Conservation (phyloP, 306 rosid genomes). For the Quercus robur region DNA sequence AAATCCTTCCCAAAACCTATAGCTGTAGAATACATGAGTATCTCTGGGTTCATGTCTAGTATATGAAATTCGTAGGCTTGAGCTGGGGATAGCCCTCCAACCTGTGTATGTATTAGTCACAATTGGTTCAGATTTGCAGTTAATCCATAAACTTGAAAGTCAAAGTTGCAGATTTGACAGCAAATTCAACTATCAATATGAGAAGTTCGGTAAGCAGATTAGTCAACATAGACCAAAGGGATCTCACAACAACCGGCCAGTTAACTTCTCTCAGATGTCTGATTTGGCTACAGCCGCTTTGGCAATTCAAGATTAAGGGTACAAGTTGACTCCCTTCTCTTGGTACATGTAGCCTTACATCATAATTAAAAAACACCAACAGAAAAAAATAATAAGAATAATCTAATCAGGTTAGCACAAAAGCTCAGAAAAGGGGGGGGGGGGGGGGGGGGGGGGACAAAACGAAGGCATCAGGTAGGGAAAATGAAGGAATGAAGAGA, state of each 20-base stretch:
- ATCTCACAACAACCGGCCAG: conserved; percentile 76
- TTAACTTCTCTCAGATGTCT: conserved; percentile 34
- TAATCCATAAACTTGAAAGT: neutral
- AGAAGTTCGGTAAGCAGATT: conserved; percentile 92
- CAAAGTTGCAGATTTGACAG: neutral
- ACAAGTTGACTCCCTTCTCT: conserved; percentile 52
- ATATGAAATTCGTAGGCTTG: neutral
- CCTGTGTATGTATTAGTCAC: neutral
- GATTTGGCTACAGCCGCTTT: conserved; percentile 71
- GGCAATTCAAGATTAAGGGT: conserved; percentile 78
- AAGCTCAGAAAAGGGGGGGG: neutral
- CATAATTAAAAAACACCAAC: neutral
- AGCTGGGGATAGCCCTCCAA: neutral
- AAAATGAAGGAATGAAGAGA: neutral
- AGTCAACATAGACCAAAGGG: conserved; percentile 43
- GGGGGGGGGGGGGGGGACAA: neutral
- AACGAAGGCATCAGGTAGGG: neutral
- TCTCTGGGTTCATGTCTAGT: neutral
- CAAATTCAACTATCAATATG: conserved; percentile 27
- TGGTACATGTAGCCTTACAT: conserved; percentile 68
- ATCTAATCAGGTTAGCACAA: no score
- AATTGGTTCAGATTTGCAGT: no score
- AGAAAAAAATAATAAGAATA: no score
- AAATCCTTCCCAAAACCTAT: neutral
- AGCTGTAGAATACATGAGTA: neutral